Base-by-base conservation (phyloP, 2,329 filamentous ascomycete species). In the Fusarium sacchari region DNA sequence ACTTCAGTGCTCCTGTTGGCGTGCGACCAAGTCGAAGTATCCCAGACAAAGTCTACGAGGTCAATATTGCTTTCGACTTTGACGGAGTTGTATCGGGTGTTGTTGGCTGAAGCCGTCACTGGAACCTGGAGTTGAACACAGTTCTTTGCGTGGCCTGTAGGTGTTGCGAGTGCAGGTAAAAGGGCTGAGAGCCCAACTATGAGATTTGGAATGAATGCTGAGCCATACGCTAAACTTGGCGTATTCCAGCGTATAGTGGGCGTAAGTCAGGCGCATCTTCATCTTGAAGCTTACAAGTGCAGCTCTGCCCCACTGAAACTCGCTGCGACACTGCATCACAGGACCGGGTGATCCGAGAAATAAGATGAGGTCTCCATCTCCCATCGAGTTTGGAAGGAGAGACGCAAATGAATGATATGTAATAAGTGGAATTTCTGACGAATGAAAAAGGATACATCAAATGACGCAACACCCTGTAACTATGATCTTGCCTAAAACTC, bases 111-210 rank as follows among this genome's bases (percentile, higher is more conserved):
- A 3, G 55, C 40, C 3, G 40, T 47, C 0, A 58, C n/a, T 0
- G 55, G 55, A 2, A 58, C 13, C 2, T 47, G 55, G 10, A 58
- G 55, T 0, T 36, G 30, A 14, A 47, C n/a, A 36, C 40, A 58
- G 40, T 20, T 47, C 4, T 26, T 58, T 1, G 14, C 1, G 1
- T 10, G 24, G 0, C 12, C 10, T 7, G 30, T 28, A 11, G 30
- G 40, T 1, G n/a, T 14, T n/a, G 55, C 30, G 0, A 58, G 7
- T 3, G 30, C 30, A 7, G 30, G 14, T 0, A 1, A 10, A 4
- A 58, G 6, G 7, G 7, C 11, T 0, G 30, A 58, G 0, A 58
- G 18, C 18, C 55, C 40, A 3, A n/a, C 0, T 0, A 18, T 0
- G 0, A 49, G 7, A 36, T 52, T 52, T 36, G 49, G 17, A 52